Evolutionary conservation across 1,284 basidiomycete species (phyloP).

Genomic region (Pascua guehoae): DNA sequence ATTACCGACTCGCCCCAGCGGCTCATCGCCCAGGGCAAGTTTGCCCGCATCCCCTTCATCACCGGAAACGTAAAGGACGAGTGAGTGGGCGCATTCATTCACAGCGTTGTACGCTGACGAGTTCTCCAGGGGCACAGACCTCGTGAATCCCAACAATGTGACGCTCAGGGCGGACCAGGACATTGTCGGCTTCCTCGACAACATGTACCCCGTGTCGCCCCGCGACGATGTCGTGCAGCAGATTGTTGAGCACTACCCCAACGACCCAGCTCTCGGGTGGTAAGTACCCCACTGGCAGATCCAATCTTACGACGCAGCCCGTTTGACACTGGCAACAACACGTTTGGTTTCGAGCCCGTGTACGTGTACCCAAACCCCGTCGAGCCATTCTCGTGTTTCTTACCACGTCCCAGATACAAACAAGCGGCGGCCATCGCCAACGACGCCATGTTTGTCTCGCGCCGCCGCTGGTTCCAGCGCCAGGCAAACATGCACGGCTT

Average conservation of each 20-base stretch:
- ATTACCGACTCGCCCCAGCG: slow-evolving; percentile 36
- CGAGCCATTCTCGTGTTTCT: too few relatives aligned
- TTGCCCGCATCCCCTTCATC: slow-evolving; percentile 45
- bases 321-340: slow-evolving; percentile 42
- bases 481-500: slow-evolving; percentile 24
- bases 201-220: slow-evolving; percentile 19
- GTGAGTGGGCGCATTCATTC: slow-evolving; percentile 21
- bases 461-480: slow-evolving; percentile 29
- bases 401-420: slow-evolving; percentile 22
- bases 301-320: slow-evolving; percentile 11
- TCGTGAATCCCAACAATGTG: slow-evolving; percentile 17
- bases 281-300: neutral
- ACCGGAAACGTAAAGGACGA: slow-evolving; percentile 44
- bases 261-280: slow-evolving; percentile 19
- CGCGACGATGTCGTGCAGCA: slow-evolving; percentile 19
- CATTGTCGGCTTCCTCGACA: slow-evolving; percentile 11
- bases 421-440: slow-evolving; percentile 28
- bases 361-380: neutral
- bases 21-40: slow-evolving; percentile 32
- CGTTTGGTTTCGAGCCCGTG: slow-evolving; percentile 29
- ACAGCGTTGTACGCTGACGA: neutral
- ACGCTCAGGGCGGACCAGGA: too few relatives aligned
- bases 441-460: slow-evolving; percentile 31
- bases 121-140: neutral
- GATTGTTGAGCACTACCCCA: slow-evolving; percentile 26